Percentiles rank a stretch among this genome's conserved stretches.
These are phyloP conservation scores for Camelina neglecta DNA, from an alignment of 345 rosid species.

Conservation along the genomic window DNA sequence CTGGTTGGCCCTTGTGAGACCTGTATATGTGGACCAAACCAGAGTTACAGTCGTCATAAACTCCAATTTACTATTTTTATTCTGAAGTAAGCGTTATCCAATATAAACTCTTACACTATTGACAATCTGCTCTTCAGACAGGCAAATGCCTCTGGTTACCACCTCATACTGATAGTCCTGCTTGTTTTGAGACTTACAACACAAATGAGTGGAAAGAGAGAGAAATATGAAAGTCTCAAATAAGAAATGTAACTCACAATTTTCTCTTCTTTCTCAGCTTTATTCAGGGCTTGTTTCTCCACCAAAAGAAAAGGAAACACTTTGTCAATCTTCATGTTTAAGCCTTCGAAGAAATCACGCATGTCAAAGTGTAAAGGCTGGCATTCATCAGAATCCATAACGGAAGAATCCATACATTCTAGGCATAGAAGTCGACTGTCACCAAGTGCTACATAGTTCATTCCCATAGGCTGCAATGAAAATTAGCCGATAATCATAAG, in stretches of 20 bases:
- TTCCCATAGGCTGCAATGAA: conserved; percentile 55
- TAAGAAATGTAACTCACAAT: conserved; percentile 48
- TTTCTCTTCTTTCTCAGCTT: conserved; percentile 78
- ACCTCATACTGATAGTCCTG: conserved; percentile 80
- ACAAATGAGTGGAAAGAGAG: not conserved
- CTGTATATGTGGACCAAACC: conserved; percentile 44
- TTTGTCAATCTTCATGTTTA: conserved; percentile 79
- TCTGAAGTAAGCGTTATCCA: not conserved
- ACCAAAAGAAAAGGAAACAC: conserved; percentile 85
- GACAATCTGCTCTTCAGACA: conserved; percentile 81
- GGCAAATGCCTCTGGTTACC: conserved; percentile 91
- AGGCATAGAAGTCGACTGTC: conserved; percentile 74
- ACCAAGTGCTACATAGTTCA: conserved; percentile 52
- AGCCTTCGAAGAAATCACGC: conserved; percentile 80
- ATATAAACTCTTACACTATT: conserved; percentile 55
- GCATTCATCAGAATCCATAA: conserved; percentile 79
- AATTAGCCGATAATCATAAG: conserved; percentile 14
- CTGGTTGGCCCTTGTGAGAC: conserved; percentile 58
- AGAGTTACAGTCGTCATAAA: not conserved
- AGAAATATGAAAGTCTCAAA: not conserved
- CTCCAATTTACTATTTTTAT: not conserved
- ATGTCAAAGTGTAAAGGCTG: conserved; percentile 81
- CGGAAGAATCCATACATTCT: conserved; percentile 82
- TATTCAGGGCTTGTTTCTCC: conserved; percentile 78
- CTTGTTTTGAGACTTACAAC: conserved; percentile 2